Evolutionary conservation across 805 yeast species (phyloP), one percentile per base, ranked within the genome.

Genomic region (Suhomyces faveliae): DNA sequence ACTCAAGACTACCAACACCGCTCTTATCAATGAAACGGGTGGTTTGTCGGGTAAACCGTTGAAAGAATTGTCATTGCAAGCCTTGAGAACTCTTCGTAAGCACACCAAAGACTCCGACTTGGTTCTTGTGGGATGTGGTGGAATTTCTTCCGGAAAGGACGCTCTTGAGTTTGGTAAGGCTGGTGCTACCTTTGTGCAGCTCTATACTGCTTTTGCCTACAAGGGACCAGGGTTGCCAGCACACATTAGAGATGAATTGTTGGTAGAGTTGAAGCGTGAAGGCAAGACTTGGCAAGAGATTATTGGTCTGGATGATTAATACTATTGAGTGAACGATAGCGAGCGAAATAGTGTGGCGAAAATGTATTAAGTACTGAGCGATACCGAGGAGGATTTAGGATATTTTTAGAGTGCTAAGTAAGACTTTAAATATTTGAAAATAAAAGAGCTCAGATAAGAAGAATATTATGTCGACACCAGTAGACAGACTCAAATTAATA

Each of bases 1-100:
- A 3, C 71, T 91, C 58, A 71, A 77, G 37, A 80, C 91, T 6
- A 67, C 72, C 17, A 65, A 66, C 21, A 54, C 63, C 2, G 46
- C 48, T 5, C 66, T 85, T 35, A 67, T 74, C 13, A 51, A 65
- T 27, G 87, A 90, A 66, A 68, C 83, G 3, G 98, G 98, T 50
- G 98, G 98, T 1, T 78, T 92, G 35, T 87, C 96, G 0, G 98
- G 98, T n/a, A 79, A 79, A 49, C 98, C 98, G 13, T 74, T 92
- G 47, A 92, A 91, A 66, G 91, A 89, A 41, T 73, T 81, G 44
- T 75, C 96, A 1, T 71, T 92, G 49, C 70, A 80, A 52, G 94
- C 96, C 0, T 74, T 92, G 56, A 78, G 76, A 50, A 68, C 79
- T 1, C 81, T 92, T 56, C 82, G 94, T 48, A 84, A 87, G 57